Evolutionary conservation across 345 rosid species (phyloP), one percentile per base, ranked within the genome.

Genomic region (Cardiospermum halicacabum): DNA sequence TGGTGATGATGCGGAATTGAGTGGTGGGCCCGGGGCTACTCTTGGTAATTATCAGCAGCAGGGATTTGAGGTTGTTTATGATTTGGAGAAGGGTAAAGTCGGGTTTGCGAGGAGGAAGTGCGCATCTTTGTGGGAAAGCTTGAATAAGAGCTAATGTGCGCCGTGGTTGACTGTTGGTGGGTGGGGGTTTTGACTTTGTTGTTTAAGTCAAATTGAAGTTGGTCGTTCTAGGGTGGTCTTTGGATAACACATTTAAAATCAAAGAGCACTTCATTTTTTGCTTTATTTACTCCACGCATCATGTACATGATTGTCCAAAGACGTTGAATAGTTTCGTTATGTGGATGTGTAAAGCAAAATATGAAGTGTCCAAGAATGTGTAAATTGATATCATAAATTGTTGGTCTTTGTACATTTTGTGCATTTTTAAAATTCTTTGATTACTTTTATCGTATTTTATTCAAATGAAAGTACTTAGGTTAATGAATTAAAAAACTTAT

Each of bases 51-150:
- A 85, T 37, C 98, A 93, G 73, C 98, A 93, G 27, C 98, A 93
- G 74, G 98, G 98, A 3, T 90, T 93, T 34, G 94, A 93, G 67
- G 96, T 90, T 67, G 96, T 90, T 21, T 93, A 93, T 67, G 98
- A 93, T 69, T 63, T 93, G 83, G 83, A 81, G 81, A 77, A 85
- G 53, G 36, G 81, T 22, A 73, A 78, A 71, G 92, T 92, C 49
- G 98, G 98, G 59, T 92, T 92, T 62, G 97, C 96, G 0, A 81
- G 81, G 69, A 84, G 96, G 78, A 76, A 78, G 68, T 93, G 98
- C 78, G 80, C 94, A 60, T 78, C 97, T 50, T 78, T 90, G 62
- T 93, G 96, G 98, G 89, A 84, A 43, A 74, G 80, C 56, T 69
- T 90, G 43, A 88, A 79, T 54, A 81, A 72, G 18, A 70, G 32